Percentiles rank a stretch among this genome's conserved stretches.
These are phyloP conservation scores for Penicillium sp. DNA, from an alignment of 2,329 filamentous ascomycete species.

Conservation along the genomic window DNA sequence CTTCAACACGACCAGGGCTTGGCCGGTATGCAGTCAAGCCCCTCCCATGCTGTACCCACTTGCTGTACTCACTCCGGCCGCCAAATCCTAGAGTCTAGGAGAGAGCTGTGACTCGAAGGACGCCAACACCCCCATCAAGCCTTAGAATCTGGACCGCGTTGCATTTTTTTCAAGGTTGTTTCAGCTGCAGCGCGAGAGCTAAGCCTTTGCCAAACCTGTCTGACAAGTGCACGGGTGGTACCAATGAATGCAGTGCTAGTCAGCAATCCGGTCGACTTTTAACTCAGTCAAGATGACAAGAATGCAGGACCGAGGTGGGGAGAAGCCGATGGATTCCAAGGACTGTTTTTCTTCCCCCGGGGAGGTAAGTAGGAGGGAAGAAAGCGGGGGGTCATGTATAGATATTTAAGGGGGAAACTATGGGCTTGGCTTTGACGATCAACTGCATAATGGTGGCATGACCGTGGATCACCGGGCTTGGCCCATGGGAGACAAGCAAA, in stretches of 20 bases:
- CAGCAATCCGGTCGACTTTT: neutral
- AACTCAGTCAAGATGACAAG: neutral
- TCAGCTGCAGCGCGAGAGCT: neutral
- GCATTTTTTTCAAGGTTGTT: neutral
- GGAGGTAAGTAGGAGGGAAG: neutral
- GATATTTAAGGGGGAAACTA: neutral
- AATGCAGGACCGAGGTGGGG: constrained; percentile 12
- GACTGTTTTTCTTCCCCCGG: neutral
- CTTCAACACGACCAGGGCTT: constrained; percentile 1
- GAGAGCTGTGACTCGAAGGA: neutral
- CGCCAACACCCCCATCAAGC: neutral
- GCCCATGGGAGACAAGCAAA: constrained; percentile 2
- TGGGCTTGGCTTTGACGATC: constrained; percentile 11
- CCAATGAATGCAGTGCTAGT: constrained; percentile 5
- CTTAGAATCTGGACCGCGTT: neutral
- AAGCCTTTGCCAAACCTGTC: constrained; percentile 23
- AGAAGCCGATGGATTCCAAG: neutral
- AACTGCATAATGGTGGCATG: neutral
- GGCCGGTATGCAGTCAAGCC: constrained; percentile 5
- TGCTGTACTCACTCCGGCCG: neutral
- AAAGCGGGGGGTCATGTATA: neutral
- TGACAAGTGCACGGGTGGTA: neutral
- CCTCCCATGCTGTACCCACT: neutral
- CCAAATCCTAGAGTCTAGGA: neutral
- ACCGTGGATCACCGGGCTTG: constrained; percentile 9